These are phyloP conservation scores for Thyridium curvatum DNA, from an alignment of 2,329 filamentous ascomycete species.

Conservation along the genomic window DNA sequence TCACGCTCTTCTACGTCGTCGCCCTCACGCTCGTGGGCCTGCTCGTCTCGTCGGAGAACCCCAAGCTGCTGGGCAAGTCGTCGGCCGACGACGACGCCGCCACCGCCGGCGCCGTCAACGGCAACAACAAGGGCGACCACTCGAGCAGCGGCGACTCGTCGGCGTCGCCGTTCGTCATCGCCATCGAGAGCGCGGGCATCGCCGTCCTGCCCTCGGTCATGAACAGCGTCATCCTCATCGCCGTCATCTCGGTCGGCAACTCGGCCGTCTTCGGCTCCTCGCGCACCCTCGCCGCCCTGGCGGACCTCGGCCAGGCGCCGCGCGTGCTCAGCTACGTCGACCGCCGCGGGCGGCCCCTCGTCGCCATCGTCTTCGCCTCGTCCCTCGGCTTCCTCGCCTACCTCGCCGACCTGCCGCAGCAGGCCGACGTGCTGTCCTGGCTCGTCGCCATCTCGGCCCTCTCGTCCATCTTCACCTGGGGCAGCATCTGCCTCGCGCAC, in stretches of 20 bases:
- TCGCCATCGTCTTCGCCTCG: conserved; percentile 64
- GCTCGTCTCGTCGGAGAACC: conserved; percentile 68
- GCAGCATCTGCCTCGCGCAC: conserved; percentile 80
- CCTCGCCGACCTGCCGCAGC: conserved; percentile 58
- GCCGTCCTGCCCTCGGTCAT: conserved; percentile 77
- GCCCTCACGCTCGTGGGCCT: conserved; percentile 76
- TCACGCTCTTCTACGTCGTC: conserved; percentile 83
- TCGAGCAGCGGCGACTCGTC: conserved; percentile 57
- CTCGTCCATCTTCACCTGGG: conserved; percentile 73
- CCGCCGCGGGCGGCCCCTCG: conserved; percentile 71
- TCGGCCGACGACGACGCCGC: conserved; percentile 62
- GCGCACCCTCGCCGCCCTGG: conserved; percentile 81
- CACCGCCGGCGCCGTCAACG: conserved; percentile 91
- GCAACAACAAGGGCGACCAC: conserved; percentile 65
- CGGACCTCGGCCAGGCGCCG: conserved; percentile 81
- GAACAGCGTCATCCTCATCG: conserved; percentile 91
- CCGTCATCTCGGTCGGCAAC: conserved; percentile 86
- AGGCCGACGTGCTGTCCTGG: conserved; percentile 68
- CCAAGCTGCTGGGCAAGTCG: conserved; percentile 51
- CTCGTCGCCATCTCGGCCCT: conserved; percentile 69
- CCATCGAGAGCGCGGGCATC: conserved; percentile 80
- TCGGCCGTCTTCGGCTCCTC: conserved; percentile 88
- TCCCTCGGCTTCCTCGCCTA: conserved; percentile 69
- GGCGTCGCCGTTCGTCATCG: conserved; percentile 89
- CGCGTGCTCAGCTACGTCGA: conserved; percentile 74